Conservation (phyloP, 1,284 basidiomycete genomes). For the Flammula alnicola region DNA sequence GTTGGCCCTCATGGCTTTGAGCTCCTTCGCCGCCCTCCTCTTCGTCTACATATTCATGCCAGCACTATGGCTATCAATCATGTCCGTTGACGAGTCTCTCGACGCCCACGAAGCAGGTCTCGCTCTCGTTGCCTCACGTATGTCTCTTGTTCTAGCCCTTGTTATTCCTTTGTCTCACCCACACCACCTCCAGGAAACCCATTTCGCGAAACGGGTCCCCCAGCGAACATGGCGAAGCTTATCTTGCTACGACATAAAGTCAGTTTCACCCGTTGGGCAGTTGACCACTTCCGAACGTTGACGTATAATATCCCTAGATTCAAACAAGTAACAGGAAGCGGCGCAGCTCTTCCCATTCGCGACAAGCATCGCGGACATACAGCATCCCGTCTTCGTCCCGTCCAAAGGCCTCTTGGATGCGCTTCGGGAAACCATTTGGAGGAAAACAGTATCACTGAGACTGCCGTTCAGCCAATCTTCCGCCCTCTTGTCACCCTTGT, state of each 20-base stretch:
- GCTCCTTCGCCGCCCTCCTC: conserved; percentile 61
- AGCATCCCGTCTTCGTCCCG: conserved; percentile 45
- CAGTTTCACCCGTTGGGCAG: conserved; percentile 22
- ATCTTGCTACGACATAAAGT: conserved; percentile 84
- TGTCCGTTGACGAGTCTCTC: conserved; percentile 64
- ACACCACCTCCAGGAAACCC: conserved; percentile 61
- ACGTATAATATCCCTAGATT: conserved; percentile 50
- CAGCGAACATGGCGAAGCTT: conserved; percentile 83
- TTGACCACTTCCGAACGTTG: conserved; percentile 7
- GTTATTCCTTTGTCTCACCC: conserved; percentile 10
- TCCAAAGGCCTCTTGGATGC: conserved; percentile 65
- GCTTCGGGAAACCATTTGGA: conserved; percentile 59
- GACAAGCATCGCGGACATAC: conserved; percentile 58
- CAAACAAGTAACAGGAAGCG: conserved; percentile 68
- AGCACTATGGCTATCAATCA: conserved; percentile 65
- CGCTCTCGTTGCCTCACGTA: conserved; percentile 69
- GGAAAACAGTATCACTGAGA: conserved; percentile 65
- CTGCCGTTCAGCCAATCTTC: conserved; percentile 9
- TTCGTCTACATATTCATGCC: conserved; percentile 73
- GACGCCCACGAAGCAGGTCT: conserved; percentile 67
- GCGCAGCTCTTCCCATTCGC: conserved; percentile 55
- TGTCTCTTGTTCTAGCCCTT: conserved; percentile 33
- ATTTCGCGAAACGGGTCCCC: conserved; percentile 74
- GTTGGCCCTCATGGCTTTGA: conserved; percentile 55
- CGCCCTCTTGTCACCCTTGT: conserved; percentile 16